phyloP scores from a whole-genome alignment of 139 green algal genomes.

The Chlorella sorokiniana region DNA sequence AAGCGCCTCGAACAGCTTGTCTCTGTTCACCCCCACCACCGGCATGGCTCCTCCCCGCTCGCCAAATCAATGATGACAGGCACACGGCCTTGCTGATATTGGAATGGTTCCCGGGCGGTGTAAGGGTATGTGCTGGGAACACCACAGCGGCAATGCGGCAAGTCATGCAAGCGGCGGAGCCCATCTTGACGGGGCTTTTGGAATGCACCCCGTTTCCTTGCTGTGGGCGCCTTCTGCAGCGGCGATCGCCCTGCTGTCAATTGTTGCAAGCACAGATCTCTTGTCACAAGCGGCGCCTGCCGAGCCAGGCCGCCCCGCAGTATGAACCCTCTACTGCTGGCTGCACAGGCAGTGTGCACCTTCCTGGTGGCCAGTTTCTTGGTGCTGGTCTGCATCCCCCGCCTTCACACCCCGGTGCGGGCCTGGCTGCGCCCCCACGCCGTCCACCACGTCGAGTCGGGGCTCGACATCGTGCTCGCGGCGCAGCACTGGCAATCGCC shows the following conservation, averaged over 20 bases:
- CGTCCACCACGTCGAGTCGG: conserved; percentile 46
- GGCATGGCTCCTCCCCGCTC: conserved; percentile 71
- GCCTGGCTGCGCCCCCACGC: conserved; percentile 33
- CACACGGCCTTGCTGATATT: no score
- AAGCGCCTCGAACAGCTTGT: conserved; percentile 89
- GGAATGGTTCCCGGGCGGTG: no score
- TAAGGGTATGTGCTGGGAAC: no score
- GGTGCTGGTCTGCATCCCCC: conserved; percentile 45
- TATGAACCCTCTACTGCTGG: neutral
- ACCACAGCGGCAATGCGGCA: no score
- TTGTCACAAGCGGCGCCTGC: no score
- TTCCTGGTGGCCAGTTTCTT: conserved; percentile 34
- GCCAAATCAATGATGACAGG: neutral
- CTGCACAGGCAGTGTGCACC: conserved; percentile 25
- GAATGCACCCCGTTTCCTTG: no score
- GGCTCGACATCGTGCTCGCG: conserved; percentile 25
- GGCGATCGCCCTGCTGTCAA: no score
- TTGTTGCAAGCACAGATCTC: no score
- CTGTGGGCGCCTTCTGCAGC: no score
- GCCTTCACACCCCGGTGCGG: conserved; percentile 41
- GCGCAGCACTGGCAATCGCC: conserved; percentile 30
- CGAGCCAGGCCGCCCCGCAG: neutral
- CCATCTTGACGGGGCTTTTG: no score
- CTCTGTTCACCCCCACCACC: conserved; percentile 85
- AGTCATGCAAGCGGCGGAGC: no score